Evolutionary conservation across 2,329 filamentous ascomycete species (phyloP).

Genomic region (Neofusicoccum umdonicola): DNA sequence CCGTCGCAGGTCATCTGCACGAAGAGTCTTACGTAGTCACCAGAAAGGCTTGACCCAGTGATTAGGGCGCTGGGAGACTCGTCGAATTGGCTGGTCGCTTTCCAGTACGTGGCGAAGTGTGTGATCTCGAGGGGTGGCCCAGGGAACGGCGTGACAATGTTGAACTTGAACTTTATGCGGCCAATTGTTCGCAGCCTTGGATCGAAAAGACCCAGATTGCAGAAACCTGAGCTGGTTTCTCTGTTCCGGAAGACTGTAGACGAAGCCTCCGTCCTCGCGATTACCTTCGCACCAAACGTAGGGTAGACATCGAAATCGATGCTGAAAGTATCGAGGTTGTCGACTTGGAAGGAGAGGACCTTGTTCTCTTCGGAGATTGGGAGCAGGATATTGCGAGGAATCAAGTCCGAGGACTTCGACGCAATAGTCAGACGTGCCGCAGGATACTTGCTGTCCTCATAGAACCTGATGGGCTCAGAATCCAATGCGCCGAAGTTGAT

Average conservation of each 20-base stretch:
- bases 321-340: constrained; percentile 86
- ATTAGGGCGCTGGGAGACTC: constrained; percentile 82
- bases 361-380: constrained; percentile 96
- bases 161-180: constrained; percentile 88
- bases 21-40: constrained; percentile 90
- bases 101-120: constrained; percentile 99
- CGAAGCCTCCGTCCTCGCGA: constrained; percentile 90
- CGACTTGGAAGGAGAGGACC: constrained; percentile 91
- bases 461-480: constrained; percentile 81
- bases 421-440: constrained; percentile 93
- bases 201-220: constrained; percentile 88
- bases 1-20: constrained; percentile 89
- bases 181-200: constrained; percentile 88
- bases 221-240: constrained; percentile 72
- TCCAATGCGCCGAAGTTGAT: constrained; percentile 79
- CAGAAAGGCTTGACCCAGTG: constrained; percentile 90
- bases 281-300: constrained; percentile 95
- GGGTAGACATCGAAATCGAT: constrained; percentile 98
- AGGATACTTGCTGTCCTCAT: constrained; percentile 94
- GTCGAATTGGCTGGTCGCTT: constrained; percentile 90
- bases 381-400: constrained; percentile 91
- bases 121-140: constrained; percentile 93
- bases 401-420: constrained; percentile 91
- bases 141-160: constrained; percentile 94
- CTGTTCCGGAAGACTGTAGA: constrained; percentile 79